A percentile compares a stretch with the other conserved stretches of the same genome.
These are phyloP conservation scores for Daldinia sp. DNA, from an alignment of 2,329 filamentous ascomycete species.

Conservation along the genomic window DNA sequence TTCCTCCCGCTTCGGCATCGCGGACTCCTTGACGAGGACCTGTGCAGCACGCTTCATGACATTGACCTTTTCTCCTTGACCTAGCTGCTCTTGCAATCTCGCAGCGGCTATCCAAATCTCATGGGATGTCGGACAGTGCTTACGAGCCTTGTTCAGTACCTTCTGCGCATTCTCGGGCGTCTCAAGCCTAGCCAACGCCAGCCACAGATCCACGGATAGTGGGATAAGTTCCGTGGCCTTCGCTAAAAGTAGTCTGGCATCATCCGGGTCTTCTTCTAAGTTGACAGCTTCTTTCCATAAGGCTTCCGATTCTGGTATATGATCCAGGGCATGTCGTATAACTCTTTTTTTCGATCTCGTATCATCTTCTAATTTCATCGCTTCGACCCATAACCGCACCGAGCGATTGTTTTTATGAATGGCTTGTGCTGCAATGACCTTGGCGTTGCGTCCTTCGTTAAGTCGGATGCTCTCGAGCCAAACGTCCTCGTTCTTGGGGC, in stretches of 20 bases:
- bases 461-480: slow-evolving; percentile 97
- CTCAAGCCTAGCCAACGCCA: slow-evolving; percentile 89
- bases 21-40: slow-evolving; percentile 85
- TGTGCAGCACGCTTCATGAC: slow-evolving; percentile 96
- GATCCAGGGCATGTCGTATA: slow-evolving; percentile 86
- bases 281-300: slow-evolving; percentile 99
- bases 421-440: slow-evolving; percentile 91
- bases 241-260: slow-evolving; percentile 86
- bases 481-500: slow-evolving; percentile 91
- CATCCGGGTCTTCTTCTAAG: slow-evolving; percentile 86
- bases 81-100: slow-evolving; percentile 86
- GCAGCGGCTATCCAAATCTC: slow-evolving; percentile 98
- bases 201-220: slow-evolving; percentile 91
- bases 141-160: slow-evolving; percentile 93
- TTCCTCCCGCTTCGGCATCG: slow-evolving; percentile 96
- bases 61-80: slow-evolving; percentile 79
- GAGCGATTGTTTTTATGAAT: slow-evolving; percentile 92
- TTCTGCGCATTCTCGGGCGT: slow-evolving; percentile 91
- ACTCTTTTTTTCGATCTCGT: slow-evolving; percentile 89
- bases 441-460: slow-evolving; percentile 91
- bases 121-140: slow-evolving; percentile 89
- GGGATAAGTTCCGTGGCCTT: slow-evolving; percentile 97
- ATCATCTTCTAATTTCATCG: slow-evolving; percentile 89
- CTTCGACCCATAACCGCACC: slow-evolving; percentile 91
- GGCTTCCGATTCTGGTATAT: slow-evolving; percentile 91